Percentiles rank a stretch among this genome's conserved stretches.
phyloP scores from a whole-genome alignment of 2,329 filamentous ascomycete genomes.

The Grosmannia huntii region DNA sequence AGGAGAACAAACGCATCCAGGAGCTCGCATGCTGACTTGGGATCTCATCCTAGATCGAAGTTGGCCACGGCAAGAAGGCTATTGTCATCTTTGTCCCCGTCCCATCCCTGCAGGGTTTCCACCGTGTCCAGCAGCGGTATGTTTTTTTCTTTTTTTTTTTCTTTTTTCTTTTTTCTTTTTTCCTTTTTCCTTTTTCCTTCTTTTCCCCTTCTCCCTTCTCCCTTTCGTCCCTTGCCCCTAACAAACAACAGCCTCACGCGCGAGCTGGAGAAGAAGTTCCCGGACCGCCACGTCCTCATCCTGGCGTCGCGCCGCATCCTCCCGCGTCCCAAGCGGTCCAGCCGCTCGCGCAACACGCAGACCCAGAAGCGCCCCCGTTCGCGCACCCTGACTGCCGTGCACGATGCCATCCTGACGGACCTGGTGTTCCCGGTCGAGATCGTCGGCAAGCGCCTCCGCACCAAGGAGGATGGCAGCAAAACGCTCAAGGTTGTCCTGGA shows the following conservation, averaged over 20 bases:
- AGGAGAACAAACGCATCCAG: conserved; percentile 32
- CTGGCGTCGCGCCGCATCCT: conserved; percentile 98
- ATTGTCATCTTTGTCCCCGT: conserved; percentile 99
- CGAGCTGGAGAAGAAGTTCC: conserved; percentile 99
- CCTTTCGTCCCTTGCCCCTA: neutral
- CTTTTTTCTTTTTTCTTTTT: no score
- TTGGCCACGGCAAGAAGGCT: conserved; percentile 99
- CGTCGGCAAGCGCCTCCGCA: conserved; percentile 96
- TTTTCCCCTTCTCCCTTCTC: no score
- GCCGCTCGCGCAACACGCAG: conserved; percentile 88
- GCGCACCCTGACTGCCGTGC: conserved; percentile 94
- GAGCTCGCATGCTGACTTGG: conserved; percentile 66
- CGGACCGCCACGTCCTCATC: conserved; percentile 98
- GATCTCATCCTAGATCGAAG: conserved; percentile 83
- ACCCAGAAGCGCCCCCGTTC: conserved; percentile 98
- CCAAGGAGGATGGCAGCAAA: conserved; percentile 98
- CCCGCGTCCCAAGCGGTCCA: conserved; percentile 95
- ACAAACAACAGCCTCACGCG: conserved; percentile 66
- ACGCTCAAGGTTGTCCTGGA: conserved; percentile 97
- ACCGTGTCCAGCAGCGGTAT: conserved; percentile 99
- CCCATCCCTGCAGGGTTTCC: conserved; percentile 95
- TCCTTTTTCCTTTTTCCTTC: no score
- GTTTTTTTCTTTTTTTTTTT: conserved; percentile 19
- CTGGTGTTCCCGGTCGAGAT: conserved; percentile 99
- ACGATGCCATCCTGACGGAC: conserved; percentile 95